Percentiles rank a stretch among this genome's conserved stretches.
phyloP scores from a whole-genome alignment of 2,329 filamentous ascomycete genomes.

The Decorospora gaudefroyi region DNA sequence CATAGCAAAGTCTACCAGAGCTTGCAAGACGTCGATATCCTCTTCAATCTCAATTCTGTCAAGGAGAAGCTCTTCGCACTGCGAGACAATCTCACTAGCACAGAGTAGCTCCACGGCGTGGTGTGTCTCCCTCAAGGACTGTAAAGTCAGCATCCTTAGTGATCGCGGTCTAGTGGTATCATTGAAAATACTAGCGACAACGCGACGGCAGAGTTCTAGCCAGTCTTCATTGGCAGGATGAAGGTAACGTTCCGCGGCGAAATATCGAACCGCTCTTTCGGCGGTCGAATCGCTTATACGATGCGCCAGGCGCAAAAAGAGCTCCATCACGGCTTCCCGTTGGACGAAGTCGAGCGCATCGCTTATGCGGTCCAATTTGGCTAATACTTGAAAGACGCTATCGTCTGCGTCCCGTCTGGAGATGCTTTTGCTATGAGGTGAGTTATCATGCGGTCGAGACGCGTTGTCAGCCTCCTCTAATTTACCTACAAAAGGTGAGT shows the following conservation, averaged over 20 bases:
- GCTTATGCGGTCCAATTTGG: slow-evolving; percentile 37
- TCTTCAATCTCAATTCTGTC: slow-evolving; percentile 65
- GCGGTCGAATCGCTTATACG: slow-evolving; percentile 68
- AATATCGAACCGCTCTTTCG: slow-evolving; percentile 68
- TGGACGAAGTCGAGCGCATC: slow-evolving; percentile 61
- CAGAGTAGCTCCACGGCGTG: slow-evolving; percentile 60
- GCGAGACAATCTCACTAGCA: slow-evolving; percentile 61
- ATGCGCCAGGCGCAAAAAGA: slow-evolving; percentile 66
- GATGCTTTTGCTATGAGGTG: slow-evolving; percentile 11
- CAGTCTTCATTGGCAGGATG: slow-evolving; percentile 72
- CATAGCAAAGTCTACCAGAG: slow-evolving; percentile 67
- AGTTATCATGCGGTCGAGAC: slow-evolving; percentile 14
- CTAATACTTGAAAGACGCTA: slow-evolving; percentile 34
- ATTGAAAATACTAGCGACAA: slow-evolving; percentile 67
- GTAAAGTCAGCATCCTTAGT: slow-evolving; percentile 66
- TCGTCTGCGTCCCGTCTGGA: slow-evolving; percentile 29
- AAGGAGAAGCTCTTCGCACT: slow-evolving; percentile 66
- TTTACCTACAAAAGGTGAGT: slow-evolving; percentile 13
- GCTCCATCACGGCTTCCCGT: slow-evolving; percentile 67
- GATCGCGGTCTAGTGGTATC: slow-evolving; percentile 64
- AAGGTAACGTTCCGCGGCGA: slow-evolving; percentile 69
- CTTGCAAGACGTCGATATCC: slow-evolving; percentile 67
- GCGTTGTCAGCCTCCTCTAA: slow-evolving; percentile 22
- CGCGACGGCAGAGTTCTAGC: slow-evolving; percentile 65
- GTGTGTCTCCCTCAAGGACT: slow-evolving; percentile 59